Percentiles rank a stretch among this genome's conserved stretches.
Conservation (phyloP, 495 filamentous ascomycete species). For the Penicillium samsonianum region DNA sequence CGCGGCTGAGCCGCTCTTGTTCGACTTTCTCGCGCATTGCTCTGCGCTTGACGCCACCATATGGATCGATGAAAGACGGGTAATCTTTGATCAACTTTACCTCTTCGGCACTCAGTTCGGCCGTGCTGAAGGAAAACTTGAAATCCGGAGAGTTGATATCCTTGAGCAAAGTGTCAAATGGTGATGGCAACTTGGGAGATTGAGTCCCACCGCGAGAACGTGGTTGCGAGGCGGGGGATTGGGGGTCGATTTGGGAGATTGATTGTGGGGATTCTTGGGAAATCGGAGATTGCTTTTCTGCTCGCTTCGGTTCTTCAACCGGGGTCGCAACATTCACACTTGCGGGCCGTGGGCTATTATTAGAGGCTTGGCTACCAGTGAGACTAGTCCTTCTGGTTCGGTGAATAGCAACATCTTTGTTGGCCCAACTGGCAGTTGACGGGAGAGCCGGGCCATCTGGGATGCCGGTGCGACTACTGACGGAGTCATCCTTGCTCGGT, state of each 20-base stretch:
- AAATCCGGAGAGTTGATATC: constrained; percentile 58
- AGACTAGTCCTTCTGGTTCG: constrained; percentile 73
- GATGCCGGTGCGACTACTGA: constrained; percentile 55
- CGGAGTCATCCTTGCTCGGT: constrained; percentile 72
- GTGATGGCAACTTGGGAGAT: constrained; percentile 30
- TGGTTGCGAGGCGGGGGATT: constrained; percentile 26
- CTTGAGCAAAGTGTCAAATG: constrained; percentile 52
- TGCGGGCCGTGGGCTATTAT: constrained; percentile 77
- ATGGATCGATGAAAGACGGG: constrained; percentile 78
- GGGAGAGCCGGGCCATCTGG: constrained; percentile 82
- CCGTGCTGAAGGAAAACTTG: constrained; percentile 59
- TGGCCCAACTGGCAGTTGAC: constrained; percentile 90
- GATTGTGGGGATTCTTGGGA: constrained; percentile 30
- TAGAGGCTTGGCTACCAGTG: constrained; percentile 72
- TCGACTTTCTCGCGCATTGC: constrained; percentile 67
- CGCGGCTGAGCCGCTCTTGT: constrained; percentile 61
- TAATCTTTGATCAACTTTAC: constrained; percentile 58
- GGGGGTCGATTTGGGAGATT: constrained; percentile 25
- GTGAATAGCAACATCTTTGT: constrained; percentile 66
- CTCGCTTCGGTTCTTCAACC: constrained; percentile 39
- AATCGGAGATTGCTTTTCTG: constrained; percentile 36
- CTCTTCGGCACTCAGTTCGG: constrained; percentile 54
- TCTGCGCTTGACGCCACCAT: constrained; percentile 74
- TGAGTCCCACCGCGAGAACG: constrained; percentile 20
- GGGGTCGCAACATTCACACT: constrained; percentile 58